Base-by-base conservation (phyloP, 2,329 filamentous ascomycete species). In the Hymenoscyphus repandus region DNA sequence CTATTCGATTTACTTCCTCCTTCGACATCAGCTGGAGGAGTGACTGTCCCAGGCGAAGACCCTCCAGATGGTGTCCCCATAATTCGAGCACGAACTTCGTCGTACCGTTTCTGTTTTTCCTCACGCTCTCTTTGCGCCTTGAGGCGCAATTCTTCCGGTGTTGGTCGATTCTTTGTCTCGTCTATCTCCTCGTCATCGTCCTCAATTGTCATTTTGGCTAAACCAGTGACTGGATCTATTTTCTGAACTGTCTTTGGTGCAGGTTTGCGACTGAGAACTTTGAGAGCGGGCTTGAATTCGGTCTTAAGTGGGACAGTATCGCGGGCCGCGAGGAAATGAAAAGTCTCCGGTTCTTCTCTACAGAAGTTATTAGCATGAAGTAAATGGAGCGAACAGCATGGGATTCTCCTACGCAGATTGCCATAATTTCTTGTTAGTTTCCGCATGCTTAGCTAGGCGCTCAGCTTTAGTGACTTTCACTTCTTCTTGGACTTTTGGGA, bases 71-170 rank as follows among this genome's bases (percentile, higher is more conserved):
- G 71, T 32, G 60, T 62, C 17, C 90, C 90, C 68, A 96, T 92
- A 49, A 96, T 85, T 66, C 90, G 86, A 61, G 92, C 89, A 30
- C 92, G 79, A 5, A 85, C 88, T 71, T 96, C 90, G 54, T 95
- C 88, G 66, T 96, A 96, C 54, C 87, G 86, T 50, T 83, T 83
- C 72, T 95, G 88, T 72, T 93, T 96, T 71, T 95, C 90, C 64
- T 95, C 90, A 9, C 83, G 80, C 61, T 95, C 89, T 44, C 80
- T 78, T 66, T 90, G 82, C 47, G 91, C 88, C 64, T 86, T 86
- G 20, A 83, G 80, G 55, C 87, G 83, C 32, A 90, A 79, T 71
- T 96, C 86, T 61, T 92, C 88, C 3, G 85, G 79, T 0, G 82
- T 86, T 39, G 82, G 79, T 59, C 83, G 82, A 17, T 77, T 73